Conservation (phyloP, 208 protist genomes). For the Leishmania amazonensis region DNA sequence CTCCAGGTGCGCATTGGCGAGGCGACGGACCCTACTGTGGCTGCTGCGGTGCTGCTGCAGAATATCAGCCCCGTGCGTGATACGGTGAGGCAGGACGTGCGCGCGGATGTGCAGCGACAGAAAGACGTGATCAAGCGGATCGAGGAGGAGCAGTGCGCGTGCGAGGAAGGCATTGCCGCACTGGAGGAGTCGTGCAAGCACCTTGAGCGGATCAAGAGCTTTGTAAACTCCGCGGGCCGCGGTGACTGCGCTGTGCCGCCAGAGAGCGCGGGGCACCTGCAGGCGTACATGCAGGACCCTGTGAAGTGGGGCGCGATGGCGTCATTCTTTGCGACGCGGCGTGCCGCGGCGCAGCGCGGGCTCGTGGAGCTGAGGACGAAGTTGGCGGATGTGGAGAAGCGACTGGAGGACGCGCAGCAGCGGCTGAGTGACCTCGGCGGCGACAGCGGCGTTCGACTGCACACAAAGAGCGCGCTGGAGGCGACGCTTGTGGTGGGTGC, state of each 20-base stretch:
- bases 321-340: slow-evolving; percentile 25
- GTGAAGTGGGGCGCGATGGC: slow-evolving; percentile 21
- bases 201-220: slow-evolving; percentile 16
- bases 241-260: neutral
- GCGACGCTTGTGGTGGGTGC: slow-evolving; percentile 30
- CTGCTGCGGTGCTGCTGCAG: slow-evolving; percentile 25
- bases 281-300: slow-evolving; percentile 24
- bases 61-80: slow-evolving; percentile 33
- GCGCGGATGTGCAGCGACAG: slow-evolving; percentile 27
- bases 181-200: slow-evolving; percentile 19
- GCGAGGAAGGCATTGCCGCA: slow-evolving; percentile 19
- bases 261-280: slow-evolving; percentile 12
- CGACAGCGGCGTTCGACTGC: slow-evolving; percentile 21
- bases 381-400: slow-evolving; percentile 22
- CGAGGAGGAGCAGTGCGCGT: slow-evolving; percentile 13
- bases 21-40: slow-evolving; percentile 20
- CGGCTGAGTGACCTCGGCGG: slow-evolving; percentile 15
- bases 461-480: slow-evolving; percentile 20
- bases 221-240: slow-evolving; percentile 11
- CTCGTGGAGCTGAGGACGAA: slow-evolving; percentile 3
- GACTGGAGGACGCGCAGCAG: slow-evolving; percentile 8
- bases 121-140: slow-evolving; percentile 24
- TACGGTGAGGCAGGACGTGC: slow-evolving; percentile 25
- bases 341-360: slow-evolving; percentile 18
- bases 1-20: slow-evolving; percentile 39